Conservation (phyloP, 2,329 filamentous ascomycete genomes). For the Paraphoma sp. region DNA sequence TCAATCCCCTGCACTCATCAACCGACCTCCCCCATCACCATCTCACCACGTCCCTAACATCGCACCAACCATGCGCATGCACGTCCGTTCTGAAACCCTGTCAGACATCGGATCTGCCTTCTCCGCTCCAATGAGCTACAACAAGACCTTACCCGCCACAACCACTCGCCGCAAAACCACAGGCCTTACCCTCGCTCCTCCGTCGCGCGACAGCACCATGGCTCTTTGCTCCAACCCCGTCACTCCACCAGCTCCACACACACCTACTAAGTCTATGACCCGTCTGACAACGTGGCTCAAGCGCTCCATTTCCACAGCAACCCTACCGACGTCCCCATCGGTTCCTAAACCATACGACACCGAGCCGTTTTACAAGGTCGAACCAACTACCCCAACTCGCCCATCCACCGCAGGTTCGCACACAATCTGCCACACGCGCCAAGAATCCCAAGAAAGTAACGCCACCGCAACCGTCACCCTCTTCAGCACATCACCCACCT, state of each 20-base stretch:
- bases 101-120: slow-evolving; percentile 57
- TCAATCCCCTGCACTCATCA: slow-evolving; percentile 34
- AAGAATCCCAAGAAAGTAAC: slow-evolving; percentile 35
- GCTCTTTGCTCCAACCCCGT: slow-evolving; percentile 44
- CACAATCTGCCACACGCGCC: slow-evolving; percentile 34
- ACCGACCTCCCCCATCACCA: slow-evolving; percentile 40
- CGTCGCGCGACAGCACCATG: slow-evolving; percentile 24
- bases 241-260: slow-evolving; percentile 40
- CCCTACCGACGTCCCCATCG: slow-evolving; percentile 24
- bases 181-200: slow-evolving; percentile 34
- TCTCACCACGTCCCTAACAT: slow-evolving; percentile 55
- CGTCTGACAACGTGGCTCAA: slow-evolving; percentile 46
- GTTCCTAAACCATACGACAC: slow-evolving; percentile 12
- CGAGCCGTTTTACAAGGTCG: slow-evolving; percentile 41
- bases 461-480: slow-evolving; percentile 41
- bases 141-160: slow-evolving; percentile 15
- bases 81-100: slow-evolving; percentile 56
- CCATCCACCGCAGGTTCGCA: slow-evolving; percentile 30
- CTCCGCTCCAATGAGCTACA: slow-evolving; percentile 46
- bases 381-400: slow-evolving; percentile 17
- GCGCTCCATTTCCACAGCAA: slow-evolving; percentile 33
- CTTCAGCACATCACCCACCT: slow-evolving; percentile 18
- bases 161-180: slow-evolving; percentile 20
- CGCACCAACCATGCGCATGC: slow-evolving; percentile 53
- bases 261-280: slow-evolving; percentile 41